phyloP scores from a whole-genome alignment of 768 basidiomycete genomes.

The Tephrocybe sp. region DNA sequence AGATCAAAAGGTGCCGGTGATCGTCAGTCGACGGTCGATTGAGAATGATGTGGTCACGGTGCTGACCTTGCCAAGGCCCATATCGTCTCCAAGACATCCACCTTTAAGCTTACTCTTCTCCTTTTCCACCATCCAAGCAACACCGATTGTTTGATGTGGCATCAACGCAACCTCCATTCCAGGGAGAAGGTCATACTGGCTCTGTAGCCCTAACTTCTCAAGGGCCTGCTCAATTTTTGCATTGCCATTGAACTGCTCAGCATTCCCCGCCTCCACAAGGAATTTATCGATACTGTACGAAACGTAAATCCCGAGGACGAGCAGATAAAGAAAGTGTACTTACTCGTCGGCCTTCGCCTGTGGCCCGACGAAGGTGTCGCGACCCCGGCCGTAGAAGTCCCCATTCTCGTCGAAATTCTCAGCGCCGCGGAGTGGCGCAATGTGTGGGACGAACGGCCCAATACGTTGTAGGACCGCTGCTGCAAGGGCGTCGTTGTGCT shows the following conservation, averaged over 20 bases:
- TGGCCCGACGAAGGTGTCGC: conserved; percentile 44
- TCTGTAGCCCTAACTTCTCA: conserved; percentile 48
- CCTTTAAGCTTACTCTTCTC: conserved; percentile 42
- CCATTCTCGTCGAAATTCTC: conserved; percentile 43
- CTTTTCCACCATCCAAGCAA: conserved; percentile 61
- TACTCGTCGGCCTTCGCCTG: conserved; percentile 53
- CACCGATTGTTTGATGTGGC: conserved; percentile 68
- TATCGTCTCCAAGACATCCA: conserved; percentile 52
- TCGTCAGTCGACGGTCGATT: conserved; percentile 5
- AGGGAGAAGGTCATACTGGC: conserved; percentile 47
- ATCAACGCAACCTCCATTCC: conserved; percentile 63
- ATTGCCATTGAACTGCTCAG: conserved; percentile 59
- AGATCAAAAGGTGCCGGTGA: not conserved
- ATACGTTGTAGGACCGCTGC: conserved; percentile 9
- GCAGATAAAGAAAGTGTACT: conserved; percentile 18
- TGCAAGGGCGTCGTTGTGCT: conserved; percentile 18
- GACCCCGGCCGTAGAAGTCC: conserved; percentile 46
- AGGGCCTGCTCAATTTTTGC: conserved; percentile 59
- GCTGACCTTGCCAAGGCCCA: conserved; percentile 62
- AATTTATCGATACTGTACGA: conserved; percentile 57
- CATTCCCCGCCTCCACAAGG: conserved; percentile 53
- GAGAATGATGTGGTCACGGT: not conserved
- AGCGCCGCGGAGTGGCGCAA: conserved; percentile 24
- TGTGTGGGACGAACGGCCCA: conserved; percentile 15
- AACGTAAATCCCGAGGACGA: not conserved